Evolutionary conservation across 768 basidiomycete genomes (phyloP).

Genomic region (Melanogaster broomeanus): DNA sequence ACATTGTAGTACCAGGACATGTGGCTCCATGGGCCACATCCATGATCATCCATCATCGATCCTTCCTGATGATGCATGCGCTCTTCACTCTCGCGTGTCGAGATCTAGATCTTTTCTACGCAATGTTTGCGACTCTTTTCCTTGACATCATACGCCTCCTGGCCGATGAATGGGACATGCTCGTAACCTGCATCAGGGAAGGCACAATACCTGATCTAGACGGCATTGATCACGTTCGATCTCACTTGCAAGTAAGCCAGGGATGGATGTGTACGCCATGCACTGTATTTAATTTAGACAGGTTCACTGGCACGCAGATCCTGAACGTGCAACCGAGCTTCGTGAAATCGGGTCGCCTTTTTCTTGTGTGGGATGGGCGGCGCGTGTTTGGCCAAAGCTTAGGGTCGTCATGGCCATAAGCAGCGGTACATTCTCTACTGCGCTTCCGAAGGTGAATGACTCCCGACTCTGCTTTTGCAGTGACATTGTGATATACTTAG

Average conservation of each 20-base stretch:
- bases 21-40: constrained; percentile 9
- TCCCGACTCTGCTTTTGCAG: too few relatives aligned
- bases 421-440: constrained; percentile 10
- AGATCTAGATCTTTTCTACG: constrained; percentile 6
- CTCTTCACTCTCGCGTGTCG: constrained; percentile 15
- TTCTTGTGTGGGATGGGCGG: constrained; percentile 14
- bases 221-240: constrained; percentile 7
- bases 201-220: constrained; percentile 14
- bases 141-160: constrained; percentile 8
- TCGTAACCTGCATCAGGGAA: constrained; percentile 8
- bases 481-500: background rate
- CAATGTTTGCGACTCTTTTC: constrained; percentile 8
- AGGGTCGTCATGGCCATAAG: constrained; percentile 1
- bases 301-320: constrained; percentile 12
- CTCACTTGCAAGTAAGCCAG: constrained; percentile 7
- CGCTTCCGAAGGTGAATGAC: constrained; percentile 12
- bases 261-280: too few relatives aligned
- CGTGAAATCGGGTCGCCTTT: constrained; percentile 11
- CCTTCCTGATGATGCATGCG: constrained; percentile 14
- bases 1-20: constrained; percentile 4
- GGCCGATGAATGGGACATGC: constrained; percentile 9
- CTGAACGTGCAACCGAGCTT: constrained; percentile 20
- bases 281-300: background rate
- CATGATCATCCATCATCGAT: constrained; percentile 10
- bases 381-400: constrained; percentile 17